These are phyloP conservation scores for Kuraishia floccosa DNA, from an alignment of 805 yeast species.

Conservation along the genomic window DNA sequence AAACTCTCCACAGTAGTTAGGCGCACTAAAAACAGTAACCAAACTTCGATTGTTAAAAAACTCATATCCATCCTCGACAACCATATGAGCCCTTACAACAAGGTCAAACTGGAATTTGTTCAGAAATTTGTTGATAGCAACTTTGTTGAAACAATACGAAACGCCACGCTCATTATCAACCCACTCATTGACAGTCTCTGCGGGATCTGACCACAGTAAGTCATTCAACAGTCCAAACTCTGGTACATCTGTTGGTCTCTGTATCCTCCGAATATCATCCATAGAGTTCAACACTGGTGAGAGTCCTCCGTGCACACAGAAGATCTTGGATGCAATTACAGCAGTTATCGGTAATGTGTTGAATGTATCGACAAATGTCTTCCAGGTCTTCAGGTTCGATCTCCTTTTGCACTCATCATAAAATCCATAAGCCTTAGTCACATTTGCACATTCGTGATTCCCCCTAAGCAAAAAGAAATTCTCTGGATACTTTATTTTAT, in stretches of 20 bases:
- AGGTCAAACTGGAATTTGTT: slow-evolving; percentile 68
- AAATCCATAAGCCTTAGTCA: slow-evolving; percentile 93
- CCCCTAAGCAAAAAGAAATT: slow-evolving; percentile 90
- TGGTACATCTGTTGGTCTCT: slow-evolving; percentile 80
- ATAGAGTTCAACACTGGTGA: slow-evolving; percentile 63
- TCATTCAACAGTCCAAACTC: slow-evolving; percentile 74
- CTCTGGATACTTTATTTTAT: slow-evolving; percentile 94
- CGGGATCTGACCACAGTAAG: slow-evolving; percentile 78
- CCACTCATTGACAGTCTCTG: slow-evolving; percentile 77
- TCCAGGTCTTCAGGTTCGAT: slow-evolving; percentile 89
- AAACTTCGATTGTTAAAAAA: slow-evolving; percentile 62
- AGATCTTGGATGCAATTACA: slow-evolving; percentile 88
- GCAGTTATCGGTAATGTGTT: slow-evolving; percentile 95
- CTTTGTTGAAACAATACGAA: slow-evolving; percentile 67
- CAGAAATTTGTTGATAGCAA: slow-evolving; percentile 69
- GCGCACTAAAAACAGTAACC: slow-evolving; percentile 68
- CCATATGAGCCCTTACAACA: slow-evolving; percentile 84
- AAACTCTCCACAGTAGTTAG: slow-evolving; percentile 74
- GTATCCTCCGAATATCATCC: slow-evolving; percentile 66
- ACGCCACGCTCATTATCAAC: slow-evolving; percentile 84
- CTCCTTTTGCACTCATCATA: slow-evolving; percentile 97
- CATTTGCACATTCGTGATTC: slow-evolving; percentile 95
- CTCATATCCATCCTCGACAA: slow-evolving; percentile 73
- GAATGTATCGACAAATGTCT: slow-evolving; percentile 85
- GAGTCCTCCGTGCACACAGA: slow-evolving; percentile 82